These are phyloP conservation scores for Neospora caninum DNA, from an alignment of 169 alveolate species.

Conservation along the genomic window DNA sequence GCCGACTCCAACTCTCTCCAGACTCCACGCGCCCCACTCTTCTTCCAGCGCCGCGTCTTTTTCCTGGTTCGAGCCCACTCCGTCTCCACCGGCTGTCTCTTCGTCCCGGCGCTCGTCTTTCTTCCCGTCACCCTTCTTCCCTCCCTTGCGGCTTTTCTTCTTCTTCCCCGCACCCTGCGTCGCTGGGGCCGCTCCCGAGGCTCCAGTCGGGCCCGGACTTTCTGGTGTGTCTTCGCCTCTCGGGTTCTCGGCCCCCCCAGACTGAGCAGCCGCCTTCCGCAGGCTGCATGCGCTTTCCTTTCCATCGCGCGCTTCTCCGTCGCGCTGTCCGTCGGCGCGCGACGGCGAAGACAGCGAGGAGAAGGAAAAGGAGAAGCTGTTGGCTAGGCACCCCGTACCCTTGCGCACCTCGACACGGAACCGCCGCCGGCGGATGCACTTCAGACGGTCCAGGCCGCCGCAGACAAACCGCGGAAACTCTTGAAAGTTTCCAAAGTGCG, in stretches of 20 bases:
- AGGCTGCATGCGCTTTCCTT: neutral
- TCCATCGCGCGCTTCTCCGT: neutral
- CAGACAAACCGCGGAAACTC: slow-evolving; percentile 31
- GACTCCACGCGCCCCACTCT: slow-evolving; percentile 30
- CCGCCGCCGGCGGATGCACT: neutral
- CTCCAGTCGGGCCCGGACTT: neutral
- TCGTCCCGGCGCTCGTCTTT: neutral
- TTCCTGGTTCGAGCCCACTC: neutral
- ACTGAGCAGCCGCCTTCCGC: neutral
- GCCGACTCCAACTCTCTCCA: slow-evolving; percentile 25
- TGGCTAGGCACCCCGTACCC: slow-evolving; percentile 22
- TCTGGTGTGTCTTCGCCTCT: neutral
- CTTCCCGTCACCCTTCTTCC: slow-evolving; percentile 3
- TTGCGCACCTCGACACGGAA: slow-evolving; percentile 40
- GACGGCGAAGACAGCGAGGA: slow-evolving; percentile 20
- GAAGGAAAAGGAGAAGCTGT: slow-evolving; percentile 18
- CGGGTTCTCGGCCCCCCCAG: neutral
- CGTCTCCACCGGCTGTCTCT: neutral
- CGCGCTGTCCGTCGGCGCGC: neutral
- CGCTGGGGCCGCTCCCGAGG: neutral
- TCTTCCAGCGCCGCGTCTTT: slow-evolving; percentile 5
- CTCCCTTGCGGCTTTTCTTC: neutral
- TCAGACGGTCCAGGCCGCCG: slow-evolving; percentile 17
- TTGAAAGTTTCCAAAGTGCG: neutral
- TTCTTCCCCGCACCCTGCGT: neutral